Evolutionary conservation across 768 basidiomycete genomes (phyloP), one percentile per base, ranked within the genome.

Genomic region (Pleurotus salmoneostramineus): DNA sequence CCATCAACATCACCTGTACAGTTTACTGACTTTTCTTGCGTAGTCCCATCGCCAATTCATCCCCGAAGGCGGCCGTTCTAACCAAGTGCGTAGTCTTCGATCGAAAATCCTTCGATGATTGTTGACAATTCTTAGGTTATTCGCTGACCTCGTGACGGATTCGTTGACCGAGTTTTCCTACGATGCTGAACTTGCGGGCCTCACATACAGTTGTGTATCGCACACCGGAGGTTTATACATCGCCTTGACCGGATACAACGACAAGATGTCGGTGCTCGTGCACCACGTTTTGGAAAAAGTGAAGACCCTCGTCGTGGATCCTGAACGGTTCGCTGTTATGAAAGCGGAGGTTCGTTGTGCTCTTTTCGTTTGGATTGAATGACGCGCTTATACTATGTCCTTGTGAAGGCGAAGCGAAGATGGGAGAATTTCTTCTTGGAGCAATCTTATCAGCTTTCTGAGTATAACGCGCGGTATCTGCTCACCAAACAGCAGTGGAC

Each of bases 121-220:
- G 14, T 50, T 46, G 32, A 44, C 14, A 35, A n/a, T 37, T 37
- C 37, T 14, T 50, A 92, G 91, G 55, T 72, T 99, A 10, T 95
- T 87, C 70, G 77, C 85, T 52, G 90, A 95, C 61, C 79, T 98
- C 34, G 89, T 98, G 63, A 85, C 83, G 32, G 97, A 99, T 66
- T 83, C 91, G 2, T 82, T 98, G 51, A 86, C 86, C 5, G 97
- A 99, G 72, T 94, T 89, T 64, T 77, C 92, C 0, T 98, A 98
- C 67, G 88, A 95, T 66, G 97, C 97, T 8, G 88, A 91, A 43
- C 81, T 98, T 27, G 97, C 96, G 11, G 95, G 95, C 31, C 78
- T 98, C 36, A 74, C 77, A 4, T 98, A 95, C 70, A 79, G 73
- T 60, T 79, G 95, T 60, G 72, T 79, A 27, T 74, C 80, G 8